These are phyloP conservation scores for Wolfiporia cocos DNA, from an alignment of 1,284 basidiomycete species.

Conservation along the genomic window DNA sequence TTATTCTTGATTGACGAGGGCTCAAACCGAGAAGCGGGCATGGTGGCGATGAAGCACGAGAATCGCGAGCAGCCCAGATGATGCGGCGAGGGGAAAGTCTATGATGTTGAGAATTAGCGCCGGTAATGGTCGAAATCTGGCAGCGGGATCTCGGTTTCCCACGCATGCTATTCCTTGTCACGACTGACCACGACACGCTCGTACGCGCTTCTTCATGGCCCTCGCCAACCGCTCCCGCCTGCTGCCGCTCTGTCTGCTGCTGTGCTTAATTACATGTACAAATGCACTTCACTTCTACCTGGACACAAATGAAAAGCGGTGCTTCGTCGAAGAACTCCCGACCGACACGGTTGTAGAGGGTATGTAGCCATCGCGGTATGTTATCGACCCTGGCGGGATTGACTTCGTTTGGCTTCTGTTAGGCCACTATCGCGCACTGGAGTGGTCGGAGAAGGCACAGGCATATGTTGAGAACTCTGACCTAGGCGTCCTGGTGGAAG, in stretches of 20 bases:
- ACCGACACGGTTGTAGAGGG: slow-evolving; percentile 96
- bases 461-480: slow-evolving; percentile 70
- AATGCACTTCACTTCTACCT: slow-evolving; percentile 88
- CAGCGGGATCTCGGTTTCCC: too few relatives aligned
- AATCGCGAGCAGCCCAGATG: too few relatives aligned
- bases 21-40: slow-evolving; percentile 52
- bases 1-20: slow-evolving; percentile 79
- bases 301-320: slow-evolving; percentile 87
- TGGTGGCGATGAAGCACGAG: slow-evolving; percentile 18
- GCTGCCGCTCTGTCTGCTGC: slow-evolving; percentile 32
- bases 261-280: slow-evolving; percentile 34
- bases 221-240: slow-evolving; percentile 24
- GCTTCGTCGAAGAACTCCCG: slow-evolving; percentile 98
- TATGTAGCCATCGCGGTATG: slow-evolving; percentile 26
- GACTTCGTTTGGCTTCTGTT: slow-evolving; percentile 1
- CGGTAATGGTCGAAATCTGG: too few relatives aligned
- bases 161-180: slow-evolving; percentile 17
- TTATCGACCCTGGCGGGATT: not conserved
- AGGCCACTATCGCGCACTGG: slow-evolving; percentile 92
- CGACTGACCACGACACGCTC: slow-evolving; percentile 18
- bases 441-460: slow-evolving; percentile 79
- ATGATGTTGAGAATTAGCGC: too few relatives aligned
- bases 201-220: slow-evolving; percentile 21
- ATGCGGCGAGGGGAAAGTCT: too few relatives aligned
- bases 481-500: slow-evolving; percentile 86